phyloP scores from a whole-genome alignment of 2,329 filamentous ascomycete genomes.

The Aspergillus persii region DNA sequence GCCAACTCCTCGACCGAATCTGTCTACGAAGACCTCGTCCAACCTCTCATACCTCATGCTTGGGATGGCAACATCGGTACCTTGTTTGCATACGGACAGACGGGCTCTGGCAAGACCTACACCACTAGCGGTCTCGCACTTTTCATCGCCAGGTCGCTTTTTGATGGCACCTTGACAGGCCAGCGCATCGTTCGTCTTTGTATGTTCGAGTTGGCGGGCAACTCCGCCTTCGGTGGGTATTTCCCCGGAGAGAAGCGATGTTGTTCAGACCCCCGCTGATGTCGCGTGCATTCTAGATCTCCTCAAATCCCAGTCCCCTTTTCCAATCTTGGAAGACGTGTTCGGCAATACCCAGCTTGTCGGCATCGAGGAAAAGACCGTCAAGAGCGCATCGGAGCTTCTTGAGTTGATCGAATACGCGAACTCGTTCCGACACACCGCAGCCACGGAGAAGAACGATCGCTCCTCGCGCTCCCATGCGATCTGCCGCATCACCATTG shows the following conservation, averaged over 20 bases:
- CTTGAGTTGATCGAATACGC: neutral
- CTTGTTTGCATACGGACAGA: neutral
- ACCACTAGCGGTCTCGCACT: neutral
- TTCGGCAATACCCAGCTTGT: neutral
- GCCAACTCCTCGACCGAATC: neutral
- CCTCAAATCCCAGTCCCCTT: neutral
- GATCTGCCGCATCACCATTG: neutral
- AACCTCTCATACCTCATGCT: neutral
- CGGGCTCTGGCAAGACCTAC: neutral
- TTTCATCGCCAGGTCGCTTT: neutral
- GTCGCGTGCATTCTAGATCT: neutral
- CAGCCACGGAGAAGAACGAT: neutral
- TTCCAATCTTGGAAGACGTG: neutral
- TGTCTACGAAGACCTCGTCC: neutral
- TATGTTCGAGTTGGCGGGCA: neutral
- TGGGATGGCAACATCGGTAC: neutral
- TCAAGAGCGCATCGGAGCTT: neutral
- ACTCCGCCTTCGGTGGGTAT: neutral
- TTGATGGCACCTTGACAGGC: neutral
- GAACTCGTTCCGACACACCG: neutral
- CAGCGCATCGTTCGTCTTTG: neutral
- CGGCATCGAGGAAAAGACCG: neutral
- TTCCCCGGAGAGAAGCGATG: no score
- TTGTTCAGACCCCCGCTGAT: no score
- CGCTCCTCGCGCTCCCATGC: neutral